These are phyloP conservation scores for Penicillium antarcticum DNA, from an alignment of 495 filamentous ascomycete genomes.

Conservation along the genomic window DNA sequence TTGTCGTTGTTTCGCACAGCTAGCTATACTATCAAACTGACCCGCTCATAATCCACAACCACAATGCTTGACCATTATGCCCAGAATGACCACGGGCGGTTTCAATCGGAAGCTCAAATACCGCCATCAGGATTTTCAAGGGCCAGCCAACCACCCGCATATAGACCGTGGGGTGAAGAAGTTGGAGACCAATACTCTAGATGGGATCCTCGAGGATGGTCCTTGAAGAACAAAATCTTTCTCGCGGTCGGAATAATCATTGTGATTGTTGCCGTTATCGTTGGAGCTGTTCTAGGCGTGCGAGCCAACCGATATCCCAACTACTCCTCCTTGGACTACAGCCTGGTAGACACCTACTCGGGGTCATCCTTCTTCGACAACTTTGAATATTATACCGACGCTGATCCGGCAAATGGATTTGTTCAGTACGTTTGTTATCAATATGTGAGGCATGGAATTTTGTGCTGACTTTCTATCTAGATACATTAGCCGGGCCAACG, in stretches of 20 bases:
- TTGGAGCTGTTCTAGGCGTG: conserved; percentile 45
- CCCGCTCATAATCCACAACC: not conserved
- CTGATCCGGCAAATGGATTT: conserved; percentile 43
- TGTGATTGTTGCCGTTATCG: conserved; percentile 42
- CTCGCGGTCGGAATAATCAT: conserved; percentile 27
- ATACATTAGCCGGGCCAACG: conserved; percentile 15
- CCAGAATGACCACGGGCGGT: not conserved
- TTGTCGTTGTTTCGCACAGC: not conserved
- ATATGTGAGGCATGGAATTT: not conserved
- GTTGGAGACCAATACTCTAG: not conserved
- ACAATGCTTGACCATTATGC: conserved; percentile 1
- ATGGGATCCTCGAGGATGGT: conserved; percentile 22
- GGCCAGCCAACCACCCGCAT: not conserved
- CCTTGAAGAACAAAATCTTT: conserved; percentile 16
- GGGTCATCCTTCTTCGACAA: conserved; percentile 42
- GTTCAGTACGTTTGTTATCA: conserved; percentile 18
- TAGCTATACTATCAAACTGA: not conserved
- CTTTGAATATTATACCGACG: conserved; percentile 44
- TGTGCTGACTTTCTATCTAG: not conserved
- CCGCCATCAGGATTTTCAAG: not conserved
- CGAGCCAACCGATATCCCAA: conserved; percentile 38
- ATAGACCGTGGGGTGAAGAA: not conserved
- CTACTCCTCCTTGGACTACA: conserved; percentile 43
- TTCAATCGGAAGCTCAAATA: not conserved
- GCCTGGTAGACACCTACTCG: conserved; percentile 39